Percentiles rank a stretch among this genome's conserved stretches.
These are phyloP conservation scores for Lentinula lateritia DNA, from an alignment of 768 basidiomycete species.

Conservation along the genomic window DNA sequence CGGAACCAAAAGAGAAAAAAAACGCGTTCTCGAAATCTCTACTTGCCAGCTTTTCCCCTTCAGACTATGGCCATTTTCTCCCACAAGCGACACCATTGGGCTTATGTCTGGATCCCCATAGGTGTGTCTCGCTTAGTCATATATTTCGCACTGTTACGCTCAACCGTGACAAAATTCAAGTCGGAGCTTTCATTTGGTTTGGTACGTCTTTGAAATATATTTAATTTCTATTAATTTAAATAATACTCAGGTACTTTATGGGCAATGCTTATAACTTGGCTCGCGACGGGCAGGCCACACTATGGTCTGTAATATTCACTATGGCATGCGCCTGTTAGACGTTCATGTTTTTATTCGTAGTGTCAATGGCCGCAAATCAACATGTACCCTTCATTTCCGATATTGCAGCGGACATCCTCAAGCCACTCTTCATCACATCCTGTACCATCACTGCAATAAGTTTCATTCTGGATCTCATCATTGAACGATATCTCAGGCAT, in stretches of 20 bases:
- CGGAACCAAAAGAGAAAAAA: neutral
- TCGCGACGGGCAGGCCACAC: conserved; percentile 55
- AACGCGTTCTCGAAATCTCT: no score
- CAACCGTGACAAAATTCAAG: neutral
- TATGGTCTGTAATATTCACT: conserved; percentile 23
- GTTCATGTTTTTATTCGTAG: conserved; percentile 24
- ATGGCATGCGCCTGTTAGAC: neutral
- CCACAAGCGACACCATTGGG: conserved; percentile 39
- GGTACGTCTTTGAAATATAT: conserved; percentile 25
- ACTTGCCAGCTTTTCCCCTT: no score
- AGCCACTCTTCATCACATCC: conserved; percentile 69
- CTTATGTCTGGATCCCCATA: conserved; percentile 61
- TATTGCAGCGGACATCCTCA: conserved; percentile 65
- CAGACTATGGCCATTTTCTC: conserved; percentile 15
- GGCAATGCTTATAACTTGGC: conserved; percentile 70
- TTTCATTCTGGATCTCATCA: conserved; percentile 53
- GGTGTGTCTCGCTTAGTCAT: conserved; percentile 3
- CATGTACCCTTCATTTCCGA: conserved; percentile 74
- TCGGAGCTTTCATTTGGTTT: conserved; percentile 63
- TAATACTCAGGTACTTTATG: conserved; percentile 43
- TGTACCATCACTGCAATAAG: conserved; percentile 56
- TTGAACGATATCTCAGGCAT: conserved; percentile 65
- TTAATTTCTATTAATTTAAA: neutral
- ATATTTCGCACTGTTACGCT: neutral
- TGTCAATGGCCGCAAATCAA: conserved; percentile 38